Percentiles rank a stretch among this genome's conserved stretches.
phyloP scores from a whole-genome alignment of 805 yeast genomes.

The Ogataea philodendri region DNA sequence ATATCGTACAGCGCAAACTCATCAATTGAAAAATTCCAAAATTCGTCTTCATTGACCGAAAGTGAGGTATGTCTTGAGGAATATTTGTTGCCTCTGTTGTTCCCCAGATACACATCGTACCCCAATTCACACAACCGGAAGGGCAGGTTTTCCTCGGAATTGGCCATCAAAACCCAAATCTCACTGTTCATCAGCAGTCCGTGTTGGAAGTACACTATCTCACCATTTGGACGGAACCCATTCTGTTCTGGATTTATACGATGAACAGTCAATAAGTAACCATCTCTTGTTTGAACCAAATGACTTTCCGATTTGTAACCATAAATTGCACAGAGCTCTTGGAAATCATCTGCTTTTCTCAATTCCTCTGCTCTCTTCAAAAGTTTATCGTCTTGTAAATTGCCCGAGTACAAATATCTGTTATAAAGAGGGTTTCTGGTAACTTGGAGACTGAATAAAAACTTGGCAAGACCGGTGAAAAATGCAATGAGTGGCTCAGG shows the following conservation, averaged over 20 bases:
- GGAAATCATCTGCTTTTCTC: conserved; percentile 51
- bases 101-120: conserved; percentile 93
- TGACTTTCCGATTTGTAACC: conserved; percentile 76
- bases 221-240: conserved; percentile 35
- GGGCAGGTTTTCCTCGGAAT: conserved; percentile 55
- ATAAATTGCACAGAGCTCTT: conserved; percentile 63
- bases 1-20: conserved; percentile 91
- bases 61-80: conserved; percentile 69
- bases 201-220: conserved; percentile 82
- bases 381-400: conserved; percentile 18
- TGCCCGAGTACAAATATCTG: conserved; percentile 18
- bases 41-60: conserved; percentile 42
- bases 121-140: conserved; percentile 75
- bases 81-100: conserved; percentile 90
- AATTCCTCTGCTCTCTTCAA: conserved; percentile 34
- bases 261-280: conserved; percentile 73
- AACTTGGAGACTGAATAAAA: conserved; percentile 21
- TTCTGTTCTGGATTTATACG: conserved; percentile 46
- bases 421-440: conserved; percentile 26
- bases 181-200: conserved; percentile 90
- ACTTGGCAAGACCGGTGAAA: conserved; percentile 24
- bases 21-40: conserved; percentile 93
- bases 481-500: conserved; percentile 26
- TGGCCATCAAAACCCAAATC: conserved; percentile 49
- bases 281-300: conserved; percentile 73